phyloP scores from a whole-genome alignment of 257 asterid genomes.

The Nicotiana obtusifolia region DNA sequence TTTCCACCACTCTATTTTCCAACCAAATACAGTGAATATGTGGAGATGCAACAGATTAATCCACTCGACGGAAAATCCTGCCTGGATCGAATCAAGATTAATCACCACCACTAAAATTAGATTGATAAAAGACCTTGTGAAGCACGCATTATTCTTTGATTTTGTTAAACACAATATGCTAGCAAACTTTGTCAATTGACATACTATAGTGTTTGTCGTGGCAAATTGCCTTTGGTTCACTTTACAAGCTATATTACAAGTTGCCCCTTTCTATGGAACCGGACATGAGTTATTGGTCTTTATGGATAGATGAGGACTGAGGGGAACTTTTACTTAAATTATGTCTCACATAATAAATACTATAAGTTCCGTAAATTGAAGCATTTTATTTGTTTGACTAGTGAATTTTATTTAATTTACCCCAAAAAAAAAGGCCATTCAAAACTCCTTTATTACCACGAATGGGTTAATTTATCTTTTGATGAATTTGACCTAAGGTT shows the following conservation, averaged over 20 bases:
- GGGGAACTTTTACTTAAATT: neutral
- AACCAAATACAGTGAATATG: constrained; percentile 49
- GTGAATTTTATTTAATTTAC: too few species aligned
- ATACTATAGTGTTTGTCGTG: neutral
- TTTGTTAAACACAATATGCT: too few species aligned
- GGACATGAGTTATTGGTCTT: too few species aligned
- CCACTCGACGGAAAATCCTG: constrained; percentile 46
- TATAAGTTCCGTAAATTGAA: neutral
- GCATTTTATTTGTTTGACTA: too few species aligned
- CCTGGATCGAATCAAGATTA: constrained; percentile 30
- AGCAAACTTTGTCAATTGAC: neutral
- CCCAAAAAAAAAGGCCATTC: too few species aligned
- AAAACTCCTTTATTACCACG: too few species aligned
- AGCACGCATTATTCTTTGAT: too few species aligned
- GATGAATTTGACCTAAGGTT: too few species aligned
- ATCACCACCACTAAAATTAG: neutral
- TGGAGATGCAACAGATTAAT: constrained; percentile 49
- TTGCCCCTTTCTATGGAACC: too few species aligned
- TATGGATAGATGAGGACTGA: too few species aligned
- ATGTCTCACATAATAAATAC: neutral
- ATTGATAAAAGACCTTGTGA: too few species aligned
- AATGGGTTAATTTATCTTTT: too few species aligned
- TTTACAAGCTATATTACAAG: neutral
- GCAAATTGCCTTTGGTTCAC: neutral
- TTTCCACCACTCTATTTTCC: constrained; percentile 31